Base-by-base conservation (phyloP, 257 asterid species). In the Voacanga thouarsii region DNA sequence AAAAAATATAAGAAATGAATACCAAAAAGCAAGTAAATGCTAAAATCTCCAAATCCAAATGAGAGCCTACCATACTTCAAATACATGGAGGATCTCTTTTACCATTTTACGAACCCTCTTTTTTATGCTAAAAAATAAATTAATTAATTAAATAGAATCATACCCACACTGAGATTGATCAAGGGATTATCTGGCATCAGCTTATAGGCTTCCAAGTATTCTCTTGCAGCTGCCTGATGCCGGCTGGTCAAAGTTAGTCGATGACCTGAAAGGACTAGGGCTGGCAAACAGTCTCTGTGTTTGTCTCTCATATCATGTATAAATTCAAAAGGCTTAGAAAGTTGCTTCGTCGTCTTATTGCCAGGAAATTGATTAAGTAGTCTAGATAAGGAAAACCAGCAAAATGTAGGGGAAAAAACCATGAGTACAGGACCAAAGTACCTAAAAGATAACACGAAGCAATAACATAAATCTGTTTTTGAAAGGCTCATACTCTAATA, bases 191-290 rank as follows among this genome's bases (percentile, higher is more conserved):
- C 74, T 24, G 78, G 84, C 41, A 60, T 45, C 55, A 81, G 55
- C 39, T 81, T 81, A 51, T 76, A 71, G 1, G 81, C 81, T 71
- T 63, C 70, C n/a, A 81, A 72, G 61, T 81, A 71, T 51, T 81
- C 80, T 44, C 39, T 67, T 23, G 78, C 81, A 69, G 81, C 78
- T 8, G 66, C 74, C 63, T 81, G 81, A 59, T 71, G 78, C 49
- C 71, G 75, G 50, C 69, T 14, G 72, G 72, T 60, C 16, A 33
- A 18, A 18, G 77, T 72, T 23, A 50, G 66, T 33, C 72, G 78
- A 72, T 77, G 71, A 39, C 81, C 84, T 19, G 55, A 65, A 64
- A 77, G 71, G 26, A 81, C 65, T 44, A 71, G 44, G 9, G 78
- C 70, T 4, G 79, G 81, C 8, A 81, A 37, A 15, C 81, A 71